These are phyloP conservation scores for Paramecium biaurelia DNA, from an alignment of 73 alveolate species.

Conservation along the genomic window DNA sequence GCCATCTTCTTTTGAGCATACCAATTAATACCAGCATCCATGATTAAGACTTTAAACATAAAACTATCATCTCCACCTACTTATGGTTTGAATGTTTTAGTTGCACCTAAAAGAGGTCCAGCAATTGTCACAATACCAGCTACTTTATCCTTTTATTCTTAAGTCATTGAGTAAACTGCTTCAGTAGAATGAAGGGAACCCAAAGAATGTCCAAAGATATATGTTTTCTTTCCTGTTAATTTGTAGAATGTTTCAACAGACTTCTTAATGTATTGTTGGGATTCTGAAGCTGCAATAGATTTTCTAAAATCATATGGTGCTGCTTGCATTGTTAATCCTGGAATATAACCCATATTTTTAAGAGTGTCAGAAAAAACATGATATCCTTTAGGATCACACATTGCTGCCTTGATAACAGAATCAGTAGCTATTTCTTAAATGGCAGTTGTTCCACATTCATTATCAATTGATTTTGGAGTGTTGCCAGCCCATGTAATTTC, in stretches of 20 bases:
- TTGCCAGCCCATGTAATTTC: slow-evolving; percentile 55
- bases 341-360: slow-evolving; percentile 38
- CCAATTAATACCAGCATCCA: slow-evolving; percentile 57
- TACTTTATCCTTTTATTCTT: slow-evolving; percentile 42
- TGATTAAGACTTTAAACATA: not conserved
- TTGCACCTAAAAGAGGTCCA: slow-evolving; percentile 60
- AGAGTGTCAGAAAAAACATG: slow-evolving; percentile 34
- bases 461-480: slow-evolving; percentile 41
- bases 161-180: not conserved
- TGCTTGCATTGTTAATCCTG: slow-evolving; percentile 59
- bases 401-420: slow-evolving; percentile 19
- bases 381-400: slow-evolving; percentile 49
- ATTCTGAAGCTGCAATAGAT: slow-evolving; percentile 58
- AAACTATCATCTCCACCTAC: slow-evolving; percentile 58
- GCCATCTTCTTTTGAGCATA: slow-evolving; percentile 53
- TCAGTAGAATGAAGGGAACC: slow-evolving; percentile 57
- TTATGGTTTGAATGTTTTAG: slow-evolving; percentile 40
- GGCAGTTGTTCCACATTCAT: slow-evolving; percentile 58
- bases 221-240: slow-evolving; percentile 54
- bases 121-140: slow-evolving; percentile 43
- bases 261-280: slow-evolving; percentile 17
- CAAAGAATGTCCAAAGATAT: slow-evolving; percentile 50
- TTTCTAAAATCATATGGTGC: slow-evolving; percentile 58
- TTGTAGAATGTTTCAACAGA: not conserved
- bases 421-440: slow-evolving; percentile 50